phyloP scores from a whole-genome alignment of 1,139 yeast species.

The Groenewaldozyma auringiensis region DNA sequence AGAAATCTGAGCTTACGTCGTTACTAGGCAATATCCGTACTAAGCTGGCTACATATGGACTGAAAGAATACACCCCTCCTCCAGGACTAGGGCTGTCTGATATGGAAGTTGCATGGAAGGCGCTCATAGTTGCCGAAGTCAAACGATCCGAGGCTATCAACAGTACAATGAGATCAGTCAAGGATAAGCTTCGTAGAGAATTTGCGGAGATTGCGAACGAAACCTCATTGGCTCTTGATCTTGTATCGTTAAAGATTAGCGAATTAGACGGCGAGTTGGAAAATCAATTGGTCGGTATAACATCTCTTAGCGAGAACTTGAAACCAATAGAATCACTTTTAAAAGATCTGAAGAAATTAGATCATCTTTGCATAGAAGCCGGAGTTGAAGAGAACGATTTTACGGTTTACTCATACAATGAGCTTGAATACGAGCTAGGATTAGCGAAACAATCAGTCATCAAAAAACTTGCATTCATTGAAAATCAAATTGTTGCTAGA shows the following conservation, averaged over 20 bases:
- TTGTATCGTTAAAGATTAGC: slow-evolving; percentile 27
- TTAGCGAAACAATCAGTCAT: slow-evolving; percentile 33
- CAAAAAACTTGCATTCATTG: slow-evolving; percentile 35
- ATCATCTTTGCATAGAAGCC: slow-evolving; percentile 30
- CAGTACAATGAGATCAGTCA: slow-evolving; percentile 30
- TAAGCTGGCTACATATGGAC: slow-evolving; percentile 34
- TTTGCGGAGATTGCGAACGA: slow-evolving; percentile 38
- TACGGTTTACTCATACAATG: slow-evolving; percentile 35
- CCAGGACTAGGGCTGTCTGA: slow-evolving; percentile 26
- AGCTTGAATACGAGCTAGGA: slow-evolving; percentile 35
- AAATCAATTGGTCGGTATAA: slow-evolving; percentile 30
- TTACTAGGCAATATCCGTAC: slow-evolving; percentile 35
- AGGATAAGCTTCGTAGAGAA: slow-evolving; percentile 41
- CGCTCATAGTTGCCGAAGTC: slow-evolving; percentile 30
- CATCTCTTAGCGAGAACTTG: slow-evolving; percentile 28
- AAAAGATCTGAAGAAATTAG: slow-evolving; percentile 24
- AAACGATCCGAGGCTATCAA: slow-evolving; percentile 30
- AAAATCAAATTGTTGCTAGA: slow-evolving; percentile 36
- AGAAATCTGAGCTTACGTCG: slow-evolving; percentile 33
- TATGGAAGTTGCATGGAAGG: slow-evolving; percentile 31
- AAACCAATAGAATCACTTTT: slow-evolving; percentile 29
- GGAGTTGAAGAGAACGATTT: slow-evolving; percentile 37
- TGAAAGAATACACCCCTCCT: slow-evolving; percentile 34
- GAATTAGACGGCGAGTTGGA: slow-evolving; percentile 35
- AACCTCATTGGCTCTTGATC: slow-evolving; percentile 28